Base-by-base conservation (phyloP, 176 grass and related monocot species). In the Areca catechu region DNA sequence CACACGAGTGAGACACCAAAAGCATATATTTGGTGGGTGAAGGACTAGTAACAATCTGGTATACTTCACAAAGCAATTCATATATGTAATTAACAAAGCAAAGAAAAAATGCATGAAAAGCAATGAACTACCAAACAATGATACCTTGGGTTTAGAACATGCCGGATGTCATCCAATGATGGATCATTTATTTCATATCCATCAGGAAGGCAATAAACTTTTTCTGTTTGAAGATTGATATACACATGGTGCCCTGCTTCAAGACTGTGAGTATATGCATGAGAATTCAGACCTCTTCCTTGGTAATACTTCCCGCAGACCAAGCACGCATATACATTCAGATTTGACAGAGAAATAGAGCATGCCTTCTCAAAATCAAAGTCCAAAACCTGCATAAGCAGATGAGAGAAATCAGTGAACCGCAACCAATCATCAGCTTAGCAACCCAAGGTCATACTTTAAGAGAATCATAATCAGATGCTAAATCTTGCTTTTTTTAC, bases 321-420 rank as follows among this genome's bases (percentile, higher is more conserved):
- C 51, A 97, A 85, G 29, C 93, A 97, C 4, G 87, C 93, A 65
- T 97, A 97, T 25, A 91, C 93, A 57, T 97, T 97, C 84, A 97
- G 69, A 66, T 91, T 97, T 63, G 93, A 97, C n/a, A 97, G 69
- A 57, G 93, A 97, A 20, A 91, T 97, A 49, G 87, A 97, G 67
- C 93, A 97, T 51, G 91, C 91, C 58, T 85, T 97, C 78, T 97
- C 93, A 76, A 97, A 97, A 81, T 97, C 93, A 73, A 97, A 97
- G 75, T 97, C 93, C 85, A 97, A 83, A 67, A 97, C 93, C 93
- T 97, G 71, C 20, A 75, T 53, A 55, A 21, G 16, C 61, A 51
- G 34, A 43, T 43, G 34, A 43, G 34, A 43, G 34, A 37, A 37
- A 43, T 43, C 10, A 43, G 2, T 43, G 2, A 43, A 43, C 9